These are phyloP conservation scores for Botrytis squamosa DNA, from an alignment of 2,329 filamentous ascomycete species.

Conservation along the genomic window DNA sequence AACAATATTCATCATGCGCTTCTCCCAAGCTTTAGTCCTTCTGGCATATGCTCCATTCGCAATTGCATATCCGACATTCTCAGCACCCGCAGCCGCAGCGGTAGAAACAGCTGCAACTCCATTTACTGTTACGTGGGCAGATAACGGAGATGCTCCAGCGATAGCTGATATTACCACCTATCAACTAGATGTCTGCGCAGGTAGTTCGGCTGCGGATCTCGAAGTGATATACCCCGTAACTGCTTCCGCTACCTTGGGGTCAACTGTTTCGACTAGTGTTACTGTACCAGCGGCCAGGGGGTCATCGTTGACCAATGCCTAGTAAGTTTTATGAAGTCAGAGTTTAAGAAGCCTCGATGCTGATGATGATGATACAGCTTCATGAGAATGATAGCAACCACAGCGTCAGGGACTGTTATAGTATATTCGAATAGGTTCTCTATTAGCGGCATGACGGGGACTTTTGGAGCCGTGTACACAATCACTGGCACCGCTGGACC, in stretches of 20 bases:
- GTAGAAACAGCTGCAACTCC: slow-evolving; percentile 49
- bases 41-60: slow-evolving; percentile 30
- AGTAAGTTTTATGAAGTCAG: slow-evolving; percentile 31
- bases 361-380: slow-evolving; percentile 46
- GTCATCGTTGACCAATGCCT: slow-evolving; percentile 37
- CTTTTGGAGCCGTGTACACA: slow-evolving; percentile 45
- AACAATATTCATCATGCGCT: slow-evolving; percentile 29
- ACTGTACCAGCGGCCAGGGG: slow-evolving; percentile 35
- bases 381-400: slow-evolving; percentile 56
- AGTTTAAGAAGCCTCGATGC: background rate
- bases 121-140: slow-evolving; percentile 56
- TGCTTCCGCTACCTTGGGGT: slow-evolving; percentile 1
- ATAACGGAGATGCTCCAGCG: slow-evolving; percentile 50
- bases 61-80: slow-evolving; percentile 47
- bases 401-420: slow-evolving; percentile 54
- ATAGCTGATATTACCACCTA: slow-evolving; percentile 53
- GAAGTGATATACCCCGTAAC: background rate
- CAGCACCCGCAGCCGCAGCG: slow-evolving; percentile 51
- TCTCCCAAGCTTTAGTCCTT: slow-evolving; percentile 27
- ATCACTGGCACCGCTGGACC: slow-evolving; percentile 43
- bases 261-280: slow-evolving; percentile 24
- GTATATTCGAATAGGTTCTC: slow-evolving; percentile 64
- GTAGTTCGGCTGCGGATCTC: slow-evolving; percentile 46
- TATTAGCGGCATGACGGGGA: slow-evolving; percentile 62
- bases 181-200: slow-evolving; percentile 58